A percentile compares a stretch with the other conserved stretches of the same genome.
phyloP scores from a whole-genome alignment of 2,329 filamentous ascomycete species.

The Clonostachys rhizophaga region DNA sequence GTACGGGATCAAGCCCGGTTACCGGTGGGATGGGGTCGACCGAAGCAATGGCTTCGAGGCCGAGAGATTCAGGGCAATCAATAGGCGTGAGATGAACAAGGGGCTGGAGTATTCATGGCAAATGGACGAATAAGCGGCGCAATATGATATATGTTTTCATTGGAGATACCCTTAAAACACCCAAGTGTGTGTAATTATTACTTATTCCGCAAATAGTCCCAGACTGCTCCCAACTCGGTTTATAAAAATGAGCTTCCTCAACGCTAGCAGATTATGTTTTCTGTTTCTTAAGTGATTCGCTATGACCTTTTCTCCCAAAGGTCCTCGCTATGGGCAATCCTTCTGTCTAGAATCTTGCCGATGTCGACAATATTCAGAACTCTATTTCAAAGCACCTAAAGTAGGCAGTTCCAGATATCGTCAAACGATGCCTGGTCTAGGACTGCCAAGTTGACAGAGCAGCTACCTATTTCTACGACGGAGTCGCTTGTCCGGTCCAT shows the following conservation, averaged over 20 bases:
- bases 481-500: slow-evolving; percentile 48
- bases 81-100: slow-evolving; percentile 70
- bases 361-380: no score
- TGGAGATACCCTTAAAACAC: not conserved
- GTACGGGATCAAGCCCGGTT: slow-evolving; percentile 88
- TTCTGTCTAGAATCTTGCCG: no score
- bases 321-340: no score
- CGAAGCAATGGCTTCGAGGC: slow-evolving; percentile 89
- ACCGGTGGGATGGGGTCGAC: slow-evolving; percentile 97
- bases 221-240: not conserved
- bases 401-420: no score
- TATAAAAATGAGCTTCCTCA: no score
- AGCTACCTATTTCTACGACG: no score
- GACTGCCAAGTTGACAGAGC: no score
- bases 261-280: no score
- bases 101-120: slow-evolving; percentile 90
- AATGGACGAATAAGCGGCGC: slow-evolving; percentile 70
- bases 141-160: not conserved
- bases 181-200: not conserved
- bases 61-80: slow-evolving; percentile 86
- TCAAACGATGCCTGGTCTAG: no score
- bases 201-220: not conserved
- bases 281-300: no score
- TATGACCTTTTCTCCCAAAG: no score
- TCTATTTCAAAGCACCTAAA: no score